Evolutionary conservation across 768 basidiomycete genomes (phyloP).

Genomic region (Boletus fagicola): DNA sequence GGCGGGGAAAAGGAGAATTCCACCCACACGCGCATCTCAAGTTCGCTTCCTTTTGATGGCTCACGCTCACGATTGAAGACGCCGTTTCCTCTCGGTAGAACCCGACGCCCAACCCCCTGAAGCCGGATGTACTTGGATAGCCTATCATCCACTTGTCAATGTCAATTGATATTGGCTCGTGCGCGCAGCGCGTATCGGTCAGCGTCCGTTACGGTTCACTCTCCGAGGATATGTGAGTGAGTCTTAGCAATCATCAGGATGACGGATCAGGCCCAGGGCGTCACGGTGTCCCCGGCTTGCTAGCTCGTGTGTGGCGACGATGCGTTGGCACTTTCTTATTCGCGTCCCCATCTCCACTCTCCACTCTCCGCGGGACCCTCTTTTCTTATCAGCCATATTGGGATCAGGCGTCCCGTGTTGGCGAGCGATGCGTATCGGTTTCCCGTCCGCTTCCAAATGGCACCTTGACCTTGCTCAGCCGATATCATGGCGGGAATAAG

Average conservation of each 20-base stretch:
- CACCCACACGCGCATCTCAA: not conserved
- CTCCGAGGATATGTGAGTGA: not conserved
- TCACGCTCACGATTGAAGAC: not conserved
- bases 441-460: too few relatives aligned
- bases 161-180: not conserved
- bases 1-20: not conserved
- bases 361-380: too few relatives aligned
- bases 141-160: not conserved
- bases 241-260: too few relatives aligned
- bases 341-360: too few relatives aligned
- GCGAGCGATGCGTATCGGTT: not conserved
- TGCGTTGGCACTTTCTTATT: too few relatives aligned
- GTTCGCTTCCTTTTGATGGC: not conserved
- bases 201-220: not conserved
- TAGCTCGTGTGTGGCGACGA: too few relatives aligned
- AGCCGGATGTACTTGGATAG: not conserved
- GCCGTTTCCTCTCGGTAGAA: not conserved
- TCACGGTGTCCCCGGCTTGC: too few relatives aligned
- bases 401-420: not conserved
- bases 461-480: too few relatives aligned
- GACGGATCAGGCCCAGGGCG: too few relatives aligned
- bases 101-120: too few relatives aligned
- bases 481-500: too few relatives aligned
- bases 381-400: not conserved
- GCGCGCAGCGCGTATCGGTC: not conserved